Evolutionary conservation across 257 asterid genomes (phyloP).

Genomic region (Salvia hispanica): DNA sequence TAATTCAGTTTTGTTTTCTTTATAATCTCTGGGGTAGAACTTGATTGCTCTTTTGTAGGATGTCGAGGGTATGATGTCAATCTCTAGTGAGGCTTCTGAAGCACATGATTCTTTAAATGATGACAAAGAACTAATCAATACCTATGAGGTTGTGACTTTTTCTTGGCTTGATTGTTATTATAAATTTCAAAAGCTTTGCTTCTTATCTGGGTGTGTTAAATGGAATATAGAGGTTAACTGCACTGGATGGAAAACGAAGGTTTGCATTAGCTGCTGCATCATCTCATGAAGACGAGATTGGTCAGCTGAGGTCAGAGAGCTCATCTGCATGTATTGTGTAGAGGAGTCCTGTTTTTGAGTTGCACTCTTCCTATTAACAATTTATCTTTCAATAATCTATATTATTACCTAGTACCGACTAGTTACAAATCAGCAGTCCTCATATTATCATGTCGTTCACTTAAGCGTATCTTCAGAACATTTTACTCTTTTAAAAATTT

Average conservation of each 20-base stretch:
- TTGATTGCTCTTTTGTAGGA: conserved; percentile 56
- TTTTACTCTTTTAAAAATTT: no score
- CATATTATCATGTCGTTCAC: not conserved
- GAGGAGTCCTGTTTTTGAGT: conserved; percentile 8
- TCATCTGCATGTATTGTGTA: conserved; percentile 27
- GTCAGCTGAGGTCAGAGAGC: conserved; percentile 84
- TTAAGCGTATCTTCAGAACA: no score
- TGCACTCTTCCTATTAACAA: conserved; percentile 8
- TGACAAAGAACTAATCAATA: conserved; percentile 88
- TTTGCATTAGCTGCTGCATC: conserved; percentile 97
- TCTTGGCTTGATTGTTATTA: conserved; percentile 15
- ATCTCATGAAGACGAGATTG: conserved; percentile 98
- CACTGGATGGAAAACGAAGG: conserved; percentile 96
- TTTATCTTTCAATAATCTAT: conserved; percentile 9
- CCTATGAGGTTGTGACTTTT: conserved; percentile 72
- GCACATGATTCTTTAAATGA: conserved; percentile 83
- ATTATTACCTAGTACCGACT: conserved; percentile 1
- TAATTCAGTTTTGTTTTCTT: not conserved
- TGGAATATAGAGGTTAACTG: conserved; percentile 71
- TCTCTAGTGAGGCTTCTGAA: conserved; percentile 89
- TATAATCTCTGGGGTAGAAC: conserved; percentile 26
- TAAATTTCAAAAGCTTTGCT: conserved; percentile 16
- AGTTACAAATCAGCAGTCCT: conserved; percentile 23
- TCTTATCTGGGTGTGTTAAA: conserved; percentile 32
- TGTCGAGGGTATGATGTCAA: conserved; percentile 99